Conservation (phyloP, 345 rosid genomes). For the Rhizophora mangle region DNA sequence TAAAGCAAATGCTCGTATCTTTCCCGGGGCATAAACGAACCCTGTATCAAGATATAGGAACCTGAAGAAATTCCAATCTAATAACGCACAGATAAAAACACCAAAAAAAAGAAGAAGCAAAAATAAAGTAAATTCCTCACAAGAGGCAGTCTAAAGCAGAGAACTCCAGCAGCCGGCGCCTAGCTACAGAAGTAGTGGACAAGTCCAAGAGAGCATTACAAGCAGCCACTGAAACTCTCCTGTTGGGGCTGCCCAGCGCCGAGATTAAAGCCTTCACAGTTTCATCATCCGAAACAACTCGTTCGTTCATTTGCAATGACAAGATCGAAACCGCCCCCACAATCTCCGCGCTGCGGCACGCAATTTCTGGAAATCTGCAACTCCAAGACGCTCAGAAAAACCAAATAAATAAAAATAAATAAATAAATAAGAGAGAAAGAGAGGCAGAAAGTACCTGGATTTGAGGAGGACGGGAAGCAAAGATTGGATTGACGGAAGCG, state of each 20-base stretch:
- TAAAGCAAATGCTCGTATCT: slow-evolving; percentile 12
- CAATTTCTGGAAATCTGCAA: slow-evolving; percentile 28
- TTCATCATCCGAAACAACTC: slow-evolving; percentile 35
- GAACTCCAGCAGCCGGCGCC: slow-evolving; percentile 35
- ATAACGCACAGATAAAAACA: background rate
- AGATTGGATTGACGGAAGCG: slow-evolving; percentile 30
- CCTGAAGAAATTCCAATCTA: slow-evolving; percentile 47
- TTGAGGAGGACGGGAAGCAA: slow-evolving; percentile 42
- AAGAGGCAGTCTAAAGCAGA: slow-evolving; percentile 29
- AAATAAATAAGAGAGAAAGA: background rate
- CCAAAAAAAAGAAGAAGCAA: background rate
- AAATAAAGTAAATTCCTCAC: background rate
- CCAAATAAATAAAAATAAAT: no score
- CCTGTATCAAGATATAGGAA: slow-evolving; percentile 21
- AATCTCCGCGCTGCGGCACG: slow-evolving; percentile 34
- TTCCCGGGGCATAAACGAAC: slow-evolving; percentile 27
- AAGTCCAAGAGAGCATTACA: slow-evolving; percentile 51
- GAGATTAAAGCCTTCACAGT: slow-evolving; percentile 34
- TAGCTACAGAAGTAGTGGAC: slow-evolving; percentile 42
- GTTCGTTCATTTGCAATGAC: slow-evolving; percentile 40
- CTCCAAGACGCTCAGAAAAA: no score
- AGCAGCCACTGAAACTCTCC: slow-evolving; percentile 32
- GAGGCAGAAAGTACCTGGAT: slow-evolving; percentile 27
- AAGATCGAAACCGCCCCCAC: slow-evolving; percentile 41
- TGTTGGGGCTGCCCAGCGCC: slow-evolving; percentile 20